These are phyloP conservation scores for Trichosporon faecale DNA, from an alignment of 1,284 basidiomycete species.

Conservation along the genomic window DNA sequence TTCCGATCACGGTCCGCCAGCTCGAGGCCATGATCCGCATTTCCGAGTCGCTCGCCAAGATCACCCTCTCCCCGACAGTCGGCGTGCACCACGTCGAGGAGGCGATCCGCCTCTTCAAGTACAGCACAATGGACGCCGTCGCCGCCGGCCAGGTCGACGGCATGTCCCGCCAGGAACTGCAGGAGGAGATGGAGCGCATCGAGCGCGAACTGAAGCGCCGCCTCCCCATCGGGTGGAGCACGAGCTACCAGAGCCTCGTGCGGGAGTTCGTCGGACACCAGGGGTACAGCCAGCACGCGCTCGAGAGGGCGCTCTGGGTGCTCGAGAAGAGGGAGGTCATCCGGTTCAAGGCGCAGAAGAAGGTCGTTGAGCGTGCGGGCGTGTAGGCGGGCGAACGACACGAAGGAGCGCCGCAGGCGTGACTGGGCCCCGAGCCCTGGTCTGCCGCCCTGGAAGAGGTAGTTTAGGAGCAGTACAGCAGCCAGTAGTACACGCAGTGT, in stretches of 20 bases:
- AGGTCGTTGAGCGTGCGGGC: conserved; percentile 47
- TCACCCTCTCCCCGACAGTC: conserved; percentile 83
- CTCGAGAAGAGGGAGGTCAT: conserved; percentile 94
- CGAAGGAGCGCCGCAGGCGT: too few species aligned
- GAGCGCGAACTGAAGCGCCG: conserved; percentile 86
- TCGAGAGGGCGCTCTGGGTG: conserved; percentile 87
- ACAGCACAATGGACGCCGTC: conserved; percentile 98
- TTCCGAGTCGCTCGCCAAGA: conserved; percentile 92
- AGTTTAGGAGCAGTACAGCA: too few species aligned
- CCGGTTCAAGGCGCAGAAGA: conserved; percentile 73
- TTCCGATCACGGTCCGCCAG: conserved; percentile 98
- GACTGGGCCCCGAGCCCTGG: too few species aligned
- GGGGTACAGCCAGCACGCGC: conserved; percentile 83
- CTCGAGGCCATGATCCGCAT: conserved; percentile 98
- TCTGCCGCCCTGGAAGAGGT: neutral
- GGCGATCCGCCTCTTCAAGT: conserved; percentile 96
- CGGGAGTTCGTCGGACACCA: conserved; percentile 93
- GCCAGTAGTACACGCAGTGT: too few species aligned
- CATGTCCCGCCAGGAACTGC: conserved; percentile 83
- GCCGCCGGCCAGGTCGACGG: conserved; percentile 84
- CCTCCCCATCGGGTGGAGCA: conserved; percentile 94
- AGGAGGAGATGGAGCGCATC: conserved; percentile 89
- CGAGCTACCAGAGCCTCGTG: conserved; percentile 89
- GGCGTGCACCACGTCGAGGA: conserved; percentile 95
- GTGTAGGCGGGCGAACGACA: conserved; percentile 38